Conservation (phyloP, 257 asterid genomes). For the Gentiana dahurica region DNA sequence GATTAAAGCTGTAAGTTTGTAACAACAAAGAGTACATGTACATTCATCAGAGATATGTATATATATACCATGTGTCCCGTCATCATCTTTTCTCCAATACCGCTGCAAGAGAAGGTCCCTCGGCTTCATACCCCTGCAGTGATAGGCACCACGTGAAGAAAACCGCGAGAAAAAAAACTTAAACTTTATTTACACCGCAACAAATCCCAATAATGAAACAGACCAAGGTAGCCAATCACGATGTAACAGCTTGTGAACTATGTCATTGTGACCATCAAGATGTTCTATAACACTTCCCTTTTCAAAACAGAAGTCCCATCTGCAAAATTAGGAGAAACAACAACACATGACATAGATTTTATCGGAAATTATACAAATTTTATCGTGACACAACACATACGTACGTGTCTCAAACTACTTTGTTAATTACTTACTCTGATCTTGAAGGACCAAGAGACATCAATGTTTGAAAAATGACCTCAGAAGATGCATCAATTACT, state of each 20-base stretch:
- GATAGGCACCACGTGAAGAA: conserved; percentile 11
- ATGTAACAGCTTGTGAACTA: conserved; percentile 68
- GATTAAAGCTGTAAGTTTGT: not conserved
- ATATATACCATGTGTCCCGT: conserved; percentile 74
- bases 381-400: no score
- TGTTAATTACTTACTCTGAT: conserved; percentile 46
- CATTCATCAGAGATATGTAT: no score
- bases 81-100: conserved; percentile 99
- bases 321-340: conserved; percentile 20
- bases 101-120: conserved; percentile 88
- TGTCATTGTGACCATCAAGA: conserved; percentile 91
- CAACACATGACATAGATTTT: no score
- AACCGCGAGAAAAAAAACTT: no score
- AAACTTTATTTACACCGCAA: no score
- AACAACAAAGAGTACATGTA: no score
- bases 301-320: conserved; percentile 89
- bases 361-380: no score
- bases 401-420: no score
- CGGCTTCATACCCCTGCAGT: conserved; percentile 78
- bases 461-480: conserved; percentile 61
- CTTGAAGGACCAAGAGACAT: conserved; percentile 82
- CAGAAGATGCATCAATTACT: conserved; percentile 57
- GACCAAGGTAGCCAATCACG: conserved; percentile 92
- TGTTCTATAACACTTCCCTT: conserved; percentile 87
- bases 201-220: conserved; percentile 14